These are phyloP conservation scores for Ilex aquifolium DNA, from an alignment of 257 asterid genomes.

Conservation along the genomic window DNA sequence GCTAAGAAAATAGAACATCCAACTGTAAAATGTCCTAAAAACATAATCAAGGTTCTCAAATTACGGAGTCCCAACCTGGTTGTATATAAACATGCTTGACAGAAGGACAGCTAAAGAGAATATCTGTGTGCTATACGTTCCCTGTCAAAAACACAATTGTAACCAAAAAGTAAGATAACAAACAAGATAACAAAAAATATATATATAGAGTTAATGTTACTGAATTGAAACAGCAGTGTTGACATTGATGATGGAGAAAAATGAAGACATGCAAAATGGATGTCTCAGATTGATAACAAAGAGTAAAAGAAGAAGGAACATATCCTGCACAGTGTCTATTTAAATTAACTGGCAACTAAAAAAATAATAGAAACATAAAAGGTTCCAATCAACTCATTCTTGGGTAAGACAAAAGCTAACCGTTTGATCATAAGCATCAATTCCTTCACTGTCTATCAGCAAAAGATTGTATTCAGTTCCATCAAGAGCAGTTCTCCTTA, in stretches of 20 bases:
- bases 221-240: too few relatives aligned
- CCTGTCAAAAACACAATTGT: constrained; percentile 46
- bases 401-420: constrained; percentile 39
- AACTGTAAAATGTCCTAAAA: too few relatives aligned
- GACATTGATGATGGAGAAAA: not conserved
- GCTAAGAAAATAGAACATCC: too few relatives aligned
- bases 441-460: constrained; percentile 94
- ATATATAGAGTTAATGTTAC: too few relatives aligned
- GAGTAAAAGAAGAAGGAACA: too few relatives aligned
- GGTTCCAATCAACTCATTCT: not conserved
- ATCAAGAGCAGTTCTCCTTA: constrained; percentile 84
- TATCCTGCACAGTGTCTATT: too few relatives aligned
- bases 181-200: constrained; percentile 1
- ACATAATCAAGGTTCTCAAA: not conserved
- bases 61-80: constrained; percentile 57
- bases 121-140: constrained; percentile 94
- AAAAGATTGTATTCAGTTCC: constrained; percentile 93
- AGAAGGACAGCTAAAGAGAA: constrained; percentile 94
- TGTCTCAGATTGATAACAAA: too few relatives aligned
- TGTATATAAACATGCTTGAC: constrained; percentile 94
- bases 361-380: too few relatives aligned
- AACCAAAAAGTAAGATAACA: constrained; percentile 2
- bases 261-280: not conserved
- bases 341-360: too few relatives aligned
- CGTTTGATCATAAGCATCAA: constrained; percentile 99